Evolutionary conservation across 148 eudicot genomes (phyloP), one percentile per base, ranked within the genome.

Genomic region (Rhododendron ferrugineum): DNA sequence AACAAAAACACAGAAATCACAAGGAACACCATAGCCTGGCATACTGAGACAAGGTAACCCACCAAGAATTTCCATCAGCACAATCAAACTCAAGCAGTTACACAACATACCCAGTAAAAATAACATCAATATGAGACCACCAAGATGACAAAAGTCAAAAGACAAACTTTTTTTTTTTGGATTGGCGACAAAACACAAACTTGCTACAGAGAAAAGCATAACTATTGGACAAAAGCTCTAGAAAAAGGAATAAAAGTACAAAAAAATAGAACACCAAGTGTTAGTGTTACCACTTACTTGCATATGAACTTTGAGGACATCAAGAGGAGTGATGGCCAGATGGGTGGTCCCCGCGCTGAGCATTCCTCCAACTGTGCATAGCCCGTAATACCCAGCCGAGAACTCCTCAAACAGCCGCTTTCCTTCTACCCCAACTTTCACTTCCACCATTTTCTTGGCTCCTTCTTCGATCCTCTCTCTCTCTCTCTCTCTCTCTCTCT

Each of bases 221-320:
- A 44, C 8, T 2, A 8, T 72, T n/a, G 3, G 18, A n/a, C n/a
- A 32, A 34, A 76, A 83, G 32, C 47, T 3, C 62, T 36, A 2
- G 37, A 6, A 77, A 10, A 47, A 86, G 18, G 14, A 36, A 78
- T 8, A 20, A 23, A 23, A 6, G 68, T 23, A n/a, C 23, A 23
- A 3, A 22, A 26, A 30, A 28, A 68, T 8, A 68, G 30, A 50
- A 78, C 84, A 30, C 28, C n/a, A 58, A 81, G 16, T 30, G 18
- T 14, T 28, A 3, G 40, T 70, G 40, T 32, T 30, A 9, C 22
- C 64, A 87, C 81, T n/a, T 8, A 94, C 99, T 88, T 96, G 99
- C 99, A 94, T 96, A 89, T 96, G 94, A 40, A 96, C 99, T 91
- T 96, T 96, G 44, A 96, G 93, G 62, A 96, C 99, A 92, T 96